Evolutionary conservation across 139 green algal genomes (phyloP).

Genomic region (Micromonas pusilla): DNA sequence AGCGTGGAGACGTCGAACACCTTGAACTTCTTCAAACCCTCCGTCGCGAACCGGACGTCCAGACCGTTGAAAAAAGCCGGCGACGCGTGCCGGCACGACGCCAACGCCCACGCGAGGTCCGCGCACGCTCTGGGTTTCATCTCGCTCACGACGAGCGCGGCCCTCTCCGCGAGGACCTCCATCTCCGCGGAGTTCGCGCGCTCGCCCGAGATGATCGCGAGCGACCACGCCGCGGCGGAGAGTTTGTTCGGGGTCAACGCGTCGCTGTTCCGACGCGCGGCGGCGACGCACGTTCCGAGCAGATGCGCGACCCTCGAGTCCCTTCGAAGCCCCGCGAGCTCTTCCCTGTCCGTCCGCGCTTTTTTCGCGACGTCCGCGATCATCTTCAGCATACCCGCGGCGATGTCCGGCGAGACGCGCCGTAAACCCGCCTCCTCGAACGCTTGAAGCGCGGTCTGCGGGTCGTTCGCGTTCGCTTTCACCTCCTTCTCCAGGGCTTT

Average conservation of each 20-base stretch:
- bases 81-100: slow-evolving; percentile 2
- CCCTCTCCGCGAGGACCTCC: not conserved
- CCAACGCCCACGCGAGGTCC: slow-evolving; percentile 1
- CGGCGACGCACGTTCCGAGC: slow-evolving; percentile 7
- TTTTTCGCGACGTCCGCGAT: slow-evolving; percentile 2
- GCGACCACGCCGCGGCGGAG: not conserved
- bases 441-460: not conserved
- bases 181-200: slow-evolving; percentile 6
- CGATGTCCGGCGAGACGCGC: slow-evolving; percentile 1
- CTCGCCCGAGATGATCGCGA: slow-evolving; percentile 4
- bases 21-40: slow-evolving; percentile 13
- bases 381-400: slow-evolving; percentile 9
- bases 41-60: not conserved
- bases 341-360: not conserved
- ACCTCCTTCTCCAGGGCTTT: not conserved
- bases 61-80: not conserved
- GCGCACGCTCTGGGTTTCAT: not conserved
- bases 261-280: slow-evolving; percentile 1
- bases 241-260: not conserved
- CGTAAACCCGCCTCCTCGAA: slow-evolving; percentile 15
- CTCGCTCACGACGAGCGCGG: not conserved
- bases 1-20: slow-evolving; percentile 12
- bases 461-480: not conserved
- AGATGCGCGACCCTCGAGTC: slow-evolving; percentile 16
- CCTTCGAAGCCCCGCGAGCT: slow-evolving; percentile 8